Conservation (phyloP, 208 protist genomes). For the Leishmania major region DNA sequence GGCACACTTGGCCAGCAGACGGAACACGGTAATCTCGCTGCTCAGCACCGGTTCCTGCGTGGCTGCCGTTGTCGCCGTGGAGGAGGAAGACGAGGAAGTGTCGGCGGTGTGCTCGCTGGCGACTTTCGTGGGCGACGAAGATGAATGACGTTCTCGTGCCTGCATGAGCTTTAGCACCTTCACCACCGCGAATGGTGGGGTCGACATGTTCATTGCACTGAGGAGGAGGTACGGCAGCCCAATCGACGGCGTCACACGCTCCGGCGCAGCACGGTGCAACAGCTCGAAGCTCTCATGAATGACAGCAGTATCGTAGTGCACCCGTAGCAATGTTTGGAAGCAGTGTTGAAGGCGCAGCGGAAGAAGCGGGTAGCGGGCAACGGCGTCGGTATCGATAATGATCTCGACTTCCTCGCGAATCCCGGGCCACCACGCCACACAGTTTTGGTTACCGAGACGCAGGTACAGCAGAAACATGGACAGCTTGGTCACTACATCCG, state of each 20-base stretch:
- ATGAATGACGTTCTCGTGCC: background rate
- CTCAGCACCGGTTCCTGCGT: constrained; percentile 45
- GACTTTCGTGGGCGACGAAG: background rate
- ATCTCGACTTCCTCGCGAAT: constrained; percentile 60
- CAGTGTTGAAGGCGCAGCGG: constrained; percentile 76
- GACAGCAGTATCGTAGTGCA: constrained; percentile 66
- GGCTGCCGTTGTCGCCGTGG: background rate
- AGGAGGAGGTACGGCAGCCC: constrained; percentile 81
- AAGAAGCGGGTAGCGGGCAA: constrained; percentile 59
- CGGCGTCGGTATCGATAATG: constrained; percentile 28
- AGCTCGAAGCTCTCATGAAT: constrained; percentile 75
- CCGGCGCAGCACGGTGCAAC: constrained; percentile 37
- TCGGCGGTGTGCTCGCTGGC: background rate
- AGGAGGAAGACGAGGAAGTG: background rate
- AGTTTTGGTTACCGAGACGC: constrained; percentile 68
- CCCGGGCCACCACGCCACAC: constrained; percentile 56
- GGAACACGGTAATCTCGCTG: constrained; percentile 73
- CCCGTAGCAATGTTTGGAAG: constrained; percentile 78
- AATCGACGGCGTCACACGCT: constrained; percentile 53
- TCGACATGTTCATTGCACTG: constrained; percentile 60
- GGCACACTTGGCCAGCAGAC: constrained; percentile 82
- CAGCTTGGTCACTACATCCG: constrained; percentile 78
- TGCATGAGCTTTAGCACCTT: constrained; percentile 50
- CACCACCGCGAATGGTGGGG: constrained; percentile 58
- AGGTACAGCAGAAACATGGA: constrained; percentile 86